phyloP scores from a whole-genome alignment of 2,329 filamentous ascomycete species.

The Nemania diffusa region DNA sequence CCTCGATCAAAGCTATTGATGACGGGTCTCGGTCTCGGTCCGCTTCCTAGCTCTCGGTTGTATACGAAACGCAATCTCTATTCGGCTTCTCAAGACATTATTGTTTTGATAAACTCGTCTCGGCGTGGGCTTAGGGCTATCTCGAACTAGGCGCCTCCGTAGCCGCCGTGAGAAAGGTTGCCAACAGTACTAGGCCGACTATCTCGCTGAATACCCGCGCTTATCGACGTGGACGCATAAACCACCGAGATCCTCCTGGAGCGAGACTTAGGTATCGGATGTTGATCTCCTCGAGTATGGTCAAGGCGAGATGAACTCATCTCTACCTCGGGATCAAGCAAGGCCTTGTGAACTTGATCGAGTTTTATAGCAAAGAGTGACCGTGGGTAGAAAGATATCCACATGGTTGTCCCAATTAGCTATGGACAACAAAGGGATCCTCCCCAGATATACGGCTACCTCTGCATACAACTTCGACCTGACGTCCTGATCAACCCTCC shows the following conservation, averaged over 20 bases:
- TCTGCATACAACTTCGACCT: background rate
- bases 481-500: background rate
- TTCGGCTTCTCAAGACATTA: background rate
- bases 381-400: background rate
- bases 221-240: background rate
- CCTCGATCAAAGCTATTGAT: background rate
- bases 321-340: background rate
- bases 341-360: background rate
- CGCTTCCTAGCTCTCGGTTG: background rate
- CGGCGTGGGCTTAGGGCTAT: background rate
- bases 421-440: background rate
- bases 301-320: background rate
- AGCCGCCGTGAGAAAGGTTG: background rate
- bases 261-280: background rate
- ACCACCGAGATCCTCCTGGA: background rate
- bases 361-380: background rate
- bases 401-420: background rate
- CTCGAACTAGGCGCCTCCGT: background rate
- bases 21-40: background rate
- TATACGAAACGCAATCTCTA: background rate
- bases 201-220: background rate
- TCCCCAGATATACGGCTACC: conserved; percentile 16
- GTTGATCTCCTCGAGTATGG: background rate
- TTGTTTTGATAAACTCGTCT: background rate
- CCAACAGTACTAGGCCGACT: background rate